Evolutionary conservation across 2,329 filamentous ascomycete species (phyloP).

Genomic region (Cryphonectria parasitica): DNA sequence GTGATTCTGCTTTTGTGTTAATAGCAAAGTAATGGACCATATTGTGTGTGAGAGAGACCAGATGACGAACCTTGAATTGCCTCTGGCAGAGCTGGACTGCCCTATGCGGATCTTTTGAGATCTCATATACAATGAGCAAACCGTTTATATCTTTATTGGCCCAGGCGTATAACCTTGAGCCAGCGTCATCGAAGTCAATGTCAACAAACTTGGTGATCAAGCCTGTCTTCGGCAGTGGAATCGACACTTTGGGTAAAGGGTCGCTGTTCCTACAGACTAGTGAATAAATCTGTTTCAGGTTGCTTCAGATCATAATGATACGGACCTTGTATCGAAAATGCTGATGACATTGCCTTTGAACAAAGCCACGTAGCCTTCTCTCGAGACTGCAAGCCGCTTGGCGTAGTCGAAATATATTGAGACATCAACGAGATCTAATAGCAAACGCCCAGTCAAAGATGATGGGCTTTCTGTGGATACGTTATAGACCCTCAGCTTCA

Average conservation of each 20-base stretch:
- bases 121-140: constrained; percentile 5
- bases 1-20: constrained; percentile 10
- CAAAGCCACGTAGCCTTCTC: constrained; percentile 13
- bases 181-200: constrained; percentile 11
- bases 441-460: neutral
- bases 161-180: constrained; percentile 19
- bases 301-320: neutral
- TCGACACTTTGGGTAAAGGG: neutral
- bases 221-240: neutral
- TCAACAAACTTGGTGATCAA: constrained; percentile 18
- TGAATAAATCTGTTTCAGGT: neutral
- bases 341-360: constrained; percentile 16
- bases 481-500: constrained; percentile 14
- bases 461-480: neutral
- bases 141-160: constrained; percentile 10
- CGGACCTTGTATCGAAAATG: constrained; percentile 17
- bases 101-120: neutral
- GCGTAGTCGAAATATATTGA: constrained; percentile 4
- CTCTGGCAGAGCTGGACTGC: constrained; percentile 1
- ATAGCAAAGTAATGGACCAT: neutral
- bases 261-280: neutral
- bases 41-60: neutral
- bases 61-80: constrained; percentile 10
- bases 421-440: neutral
- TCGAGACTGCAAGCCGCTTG: constrained; percentile 20